phyloP scores from a whole-genome alignment of 257 asterid genomes.

The Misopates orontium region DNA sequence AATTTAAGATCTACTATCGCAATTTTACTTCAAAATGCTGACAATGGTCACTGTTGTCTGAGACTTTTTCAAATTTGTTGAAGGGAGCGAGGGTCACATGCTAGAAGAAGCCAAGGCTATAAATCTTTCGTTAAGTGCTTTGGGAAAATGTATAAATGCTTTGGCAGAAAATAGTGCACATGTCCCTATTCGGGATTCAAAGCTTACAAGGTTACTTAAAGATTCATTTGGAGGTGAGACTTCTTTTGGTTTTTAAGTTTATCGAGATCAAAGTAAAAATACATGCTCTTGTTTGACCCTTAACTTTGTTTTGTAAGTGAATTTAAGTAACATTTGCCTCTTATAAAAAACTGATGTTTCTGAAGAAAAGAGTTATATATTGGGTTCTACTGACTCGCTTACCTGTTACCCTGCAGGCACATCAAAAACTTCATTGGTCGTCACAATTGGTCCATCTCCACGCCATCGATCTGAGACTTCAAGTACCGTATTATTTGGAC shows the following conservation, averaged over 20 bases:
- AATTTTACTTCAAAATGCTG: constrained; percentile 6
- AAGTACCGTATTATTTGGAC: constrained; percentile 96
- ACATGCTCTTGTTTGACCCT: constrained; percentile 12
- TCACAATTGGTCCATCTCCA: constrained; percentile 97
- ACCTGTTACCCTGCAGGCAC: constrained; percentile 65
- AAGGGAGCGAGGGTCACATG: constrained; percentile 99
- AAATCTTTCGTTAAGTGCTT: constrained; percentile 94
- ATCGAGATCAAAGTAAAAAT: constrained; percentile 20
- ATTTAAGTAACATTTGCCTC: constrained; percentile 21
- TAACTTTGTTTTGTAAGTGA: constrained; percentile 12
- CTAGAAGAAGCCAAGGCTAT: constrained; percentile 98
- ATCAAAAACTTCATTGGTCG: constrained; percentile 89
- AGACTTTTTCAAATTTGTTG: constrained; percentile 37
- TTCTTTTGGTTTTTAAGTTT: constrained; percentile 24
- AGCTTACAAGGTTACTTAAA: constrained; percentile 92
- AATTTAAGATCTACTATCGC: constrained; percentile 21
- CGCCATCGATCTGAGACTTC: constrained; percentile 99
- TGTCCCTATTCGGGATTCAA: constrained; percentile 97
- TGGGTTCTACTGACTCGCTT: constrained; percentile 28
- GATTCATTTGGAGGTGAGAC: constrained; percentile 99
- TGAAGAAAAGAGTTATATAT: background rate
- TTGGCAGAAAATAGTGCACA: constrained; percentile 98
- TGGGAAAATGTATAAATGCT: constrained; percentile 99
- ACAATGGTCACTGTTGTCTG: constrained; percentile 24
- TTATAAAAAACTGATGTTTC: constrained; percentile 20